Conservation (phyloP, 306 rosid genomes). For the Clitoria ternatea region DNA sequence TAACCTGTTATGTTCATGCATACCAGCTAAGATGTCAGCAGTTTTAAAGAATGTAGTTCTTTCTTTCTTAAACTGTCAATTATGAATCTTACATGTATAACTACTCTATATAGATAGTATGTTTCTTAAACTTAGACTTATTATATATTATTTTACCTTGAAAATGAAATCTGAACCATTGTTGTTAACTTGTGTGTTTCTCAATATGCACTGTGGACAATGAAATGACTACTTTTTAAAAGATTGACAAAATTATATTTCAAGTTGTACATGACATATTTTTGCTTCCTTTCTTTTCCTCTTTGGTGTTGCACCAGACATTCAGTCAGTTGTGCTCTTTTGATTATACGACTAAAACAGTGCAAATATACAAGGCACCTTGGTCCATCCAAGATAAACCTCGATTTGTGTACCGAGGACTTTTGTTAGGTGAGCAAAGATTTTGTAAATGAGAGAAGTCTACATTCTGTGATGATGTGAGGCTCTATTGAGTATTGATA, state of each 20-base stretch:
- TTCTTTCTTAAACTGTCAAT: constrained; percentile 3
- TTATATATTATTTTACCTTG: background rate
- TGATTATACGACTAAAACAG: constrained; percentile 64
- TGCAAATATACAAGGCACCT: constrained; percentile 70
- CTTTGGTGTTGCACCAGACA: constrained; percentile 53
- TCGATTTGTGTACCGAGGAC: constrained; percentile 85
- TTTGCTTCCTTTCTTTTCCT: constrained; percentile 14
- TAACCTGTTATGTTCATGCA: background rate
- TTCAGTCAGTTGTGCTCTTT: constrained; percentile 92
- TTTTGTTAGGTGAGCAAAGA: constrained; percentile 64
- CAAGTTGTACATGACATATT: background rate
- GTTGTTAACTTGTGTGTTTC: background rate
- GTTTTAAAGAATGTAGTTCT: background rate
- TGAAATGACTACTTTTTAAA: background rate
- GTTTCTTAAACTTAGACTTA: background rate
- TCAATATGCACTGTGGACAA: background rate
- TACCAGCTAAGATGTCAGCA: constrained; percentile 6
- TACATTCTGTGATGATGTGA: constrained; percentile 15
- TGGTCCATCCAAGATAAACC: constrained; percentile 86
- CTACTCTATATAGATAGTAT: background rate
- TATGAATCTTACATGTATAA: constrained; percentile 10
- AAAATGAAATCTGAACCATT: constrained; percentile 7
- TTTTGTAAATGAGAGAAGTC: constrained; percentile 4
- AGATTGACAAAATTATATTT: background rate
- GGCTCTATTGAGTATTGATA: constrained; percentile 32